Base-by-base conservation (phyloP, 75 land plant species). In the Pinus tabuliformis region DNA sequence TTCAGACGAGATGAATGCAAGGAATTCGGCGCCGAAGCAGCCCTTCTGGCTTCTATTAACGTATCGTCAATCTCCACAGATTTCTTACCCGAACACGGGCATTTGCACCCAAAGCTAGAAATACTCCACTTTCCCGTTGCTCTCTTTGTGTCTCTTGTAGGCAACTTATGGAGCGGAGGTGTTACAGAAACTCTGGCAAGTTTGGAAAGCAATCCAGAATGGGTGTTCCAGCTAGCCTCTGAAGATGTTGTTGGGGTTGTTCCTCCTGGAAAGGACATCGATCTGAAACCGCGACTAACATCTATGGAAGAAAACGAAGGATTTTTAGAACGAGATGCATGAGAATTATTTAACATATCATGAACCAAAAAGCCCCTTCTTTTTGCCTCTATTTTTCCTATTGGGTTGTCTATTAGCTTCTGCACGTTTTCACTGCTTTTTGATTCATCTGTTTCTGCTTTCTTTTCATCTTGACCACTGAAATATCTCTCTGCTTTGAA, bases 151-250 rank as follows among this genome's bases (percentile, higher is more conserved):
- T 73, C 74, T 5, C 52, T 39, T 42, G 52, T 1, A 68, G 72
- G 72, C 24, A 18, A 9, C n/a, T 39, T 68, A 42, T 14, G 7
- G n/a, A 8, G 11, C 12, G 54, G 54, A 49, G 54, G 54, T 49
- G 12, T 49, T 9, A 1, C 45, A 8, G 49, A 17, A 37, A 37
- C n/a, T 21, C 49, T 37, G 2, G 39, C 6, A 5, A 18, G 6
- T 20, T 37, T 49, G 54, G 74, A 52, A 26, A 73, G 74, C 7
- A 73, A 28, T 24, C 28, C 74, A 24, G 74, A 73, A 17, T 56
- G 58, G 58, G 58, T 54, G 58, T 73, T 73, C 74, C 74, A 73
- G 33, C 74, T 73, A 56, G 58, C 74, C 74, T 73, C 74, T 5
- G 74, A 73, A 3, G 36, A 28, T 36, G 58, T 52, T 73, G 74